Evolutionary conservation across 2,329 filamentous ascomycete genomes (phyloP), one percentile per base, ranked within the genome.

Genomic region (Orbilia quercus): DNA sequence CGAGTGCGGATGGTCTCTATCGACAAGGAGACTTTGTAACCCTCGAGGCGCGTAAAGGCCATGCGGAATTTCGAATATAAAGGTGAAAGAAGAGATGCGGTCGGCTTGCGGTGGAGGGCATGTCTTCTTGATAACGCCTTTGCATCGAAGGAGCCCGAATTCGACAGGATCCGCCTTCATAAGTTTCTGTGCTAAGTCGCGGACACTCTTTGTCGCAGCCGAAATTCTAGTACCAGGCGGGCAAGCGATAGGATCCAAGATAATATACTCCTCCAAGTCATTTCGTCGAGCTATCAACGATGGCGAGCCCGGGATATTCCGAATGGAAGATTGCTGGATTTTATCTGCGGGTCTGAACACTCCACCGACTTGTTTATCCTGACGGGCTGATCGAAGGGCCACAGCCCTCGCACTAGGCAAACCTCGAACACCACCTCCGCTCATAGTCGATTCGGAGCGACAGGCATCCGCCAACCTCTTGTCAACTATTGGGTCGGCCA

Each of bases 401-500:
- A n/a, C 50, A 2, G 48, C 59, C 22, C 34, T 45, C 23, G 38
- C 4, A 31, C 28, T 31, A 5, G 28, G 28, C 9, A 31, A 44
- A 23, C 48, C 47, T 45, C 38, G 47, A 4, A 18, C 48, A 9
- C 14, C 54, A 23, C 42, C 38, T 64, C 25, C 34, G 9, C 28
- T 7, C 72, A 25, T 18, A 36, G 42, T 55, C 28, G 22, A 63
- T 72, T 53, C 54, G 47, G 18, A 65, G 18, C 51, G 40, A 18
- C 51, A 50, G 44, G 54, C 48, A 16, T 48, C 25, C 14, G 59
- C 75, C 53, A 79, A 63, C 28, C 76, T 34, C 48, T 76, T 47
- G 42, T 81, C 79, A n/a, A 80, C 74, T 1, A 38, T 22, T 1
- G 75, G 74, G 50, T 62, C 75, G 11, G 75, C 67, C 9, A 79